Conservation (phyloP, 139 green algal species). For the Marvania coccoides region DNA sequence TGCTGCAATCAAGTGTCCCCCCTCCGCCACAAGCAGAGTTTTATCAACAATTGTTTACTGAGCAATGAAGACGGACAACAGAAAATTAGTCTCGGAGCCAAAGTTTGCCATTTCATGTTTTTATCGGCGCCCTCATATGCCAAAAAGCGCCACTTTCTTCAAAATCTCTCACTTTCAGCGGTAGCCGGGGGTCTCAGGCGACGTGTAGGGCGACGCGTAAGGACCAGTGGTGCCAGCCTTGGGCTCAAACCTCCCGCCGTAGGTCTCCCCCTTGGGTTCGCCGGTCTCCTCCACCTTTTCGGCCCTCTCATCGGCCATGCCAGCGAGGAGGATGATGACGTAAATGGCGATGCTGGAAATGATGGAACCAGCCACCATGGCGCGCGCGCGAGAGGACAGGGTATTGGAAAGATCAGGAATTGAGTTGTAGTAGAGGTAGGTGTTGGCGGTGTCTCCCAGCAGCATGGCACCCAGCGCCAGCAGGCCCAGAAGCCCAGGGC, state of each 20-base stretch:
- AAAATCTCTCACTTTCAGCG: not conserved
- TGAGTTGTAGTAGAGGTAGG: conserved; percentile 16
- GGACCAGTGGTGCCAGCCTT: not conserved
- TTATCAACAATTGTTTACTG: too few species aligned
- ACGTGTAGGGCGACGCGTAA: too few species aligned
- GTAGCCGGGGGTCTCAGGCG: too few species aligned
- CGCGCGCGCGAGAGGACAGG: not conserved
- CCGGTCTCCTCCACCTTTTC: not conserved
- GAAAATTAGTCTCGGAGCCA: too few species aligned
- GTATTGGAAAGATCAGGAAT: not conserved
- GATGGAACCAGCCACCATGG: conserved; percentile 13
- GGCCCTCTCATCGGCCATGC: conserved; percentile 13
- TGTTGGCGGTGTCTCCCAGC: conserved; percentile 20
- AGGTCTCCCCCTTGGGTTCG: not conserved
- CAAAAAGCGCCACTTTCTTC: not conserved
- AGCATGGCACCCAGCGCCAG: conserved; percentile 6
- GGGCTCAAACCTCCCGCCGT: not conserved
- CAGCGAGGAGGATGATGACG: conserved; percentile 6
- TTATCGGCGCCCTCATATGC: too few species aligned
- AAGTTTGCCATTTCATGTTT: too few species aligned
- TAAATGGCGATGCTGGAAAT: conserved; percentile 9
- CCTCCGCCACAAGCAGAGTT: too few species aligned
- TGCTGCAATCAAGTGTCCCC: too few species aligned
- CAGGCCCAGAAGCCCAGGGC: conserved; percentile 9
- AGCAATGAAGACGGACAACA: too few species aligned